Evolutionary conservation across 1,284 basidiomycete genomes (phyloP).

Genomic region (Cutaneotrichosporon cutaneum): DNA sequence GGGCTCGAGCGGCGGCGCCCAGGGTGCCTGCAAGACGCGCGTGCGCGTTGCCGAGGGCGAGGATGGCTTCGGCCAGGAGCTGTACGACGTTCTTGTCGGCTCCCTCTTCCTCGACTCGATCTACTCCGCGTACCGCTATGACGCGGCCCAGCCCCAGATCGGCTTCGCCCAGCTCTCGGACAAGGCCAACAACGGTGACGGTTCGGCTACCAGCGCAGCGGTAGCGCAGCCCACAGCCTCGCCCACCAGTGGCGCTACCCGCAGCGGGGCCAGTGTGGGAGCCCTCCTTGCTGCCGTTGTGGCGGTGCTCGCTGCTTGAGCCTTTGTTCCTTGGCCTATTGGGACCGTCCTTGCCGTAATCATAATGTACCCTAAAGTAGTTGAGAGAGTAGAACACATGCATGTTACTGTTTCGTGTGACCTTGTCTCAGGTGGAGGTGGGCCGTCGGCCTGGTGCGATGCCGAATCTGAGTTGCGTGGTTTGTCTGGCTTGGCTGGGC

Average conservation of each 20-base stretch:
- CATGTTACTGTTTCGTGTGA: too few relatives aligned
- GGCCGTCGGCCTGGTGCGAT: too few relatives aligned
- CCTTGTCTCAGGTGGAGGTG: too few relatives aligned
- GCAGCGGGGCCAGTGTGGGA: neutral
- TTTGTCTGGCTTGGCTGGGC: too few relatives aligned
- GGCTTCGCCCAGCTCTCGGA: constrained; percentile 7
- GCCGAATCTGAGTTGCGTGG: too few relatives aligned
- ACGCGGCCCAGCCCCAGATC: neutral
- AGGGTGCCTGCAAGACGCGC: neutral
- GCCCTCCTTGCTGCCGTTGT: neutral
- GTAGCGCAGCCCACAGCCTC: neutral
- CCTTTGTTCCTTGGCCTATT: too few relatives aligned
- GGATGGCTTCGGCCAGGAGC: neutral
- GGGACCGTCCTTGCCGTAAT: too few relatives aligned
- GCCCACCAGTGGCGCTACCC: neutral
- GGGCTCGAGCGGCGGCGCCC: neutral
- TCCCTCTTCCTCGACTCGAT: neutral
- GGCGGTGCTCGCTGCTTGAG: neutral
- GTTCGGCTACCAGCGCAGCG: neutral
- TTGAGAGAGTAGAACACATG: too few relatives aligned
- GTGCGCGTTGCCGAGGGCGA: neutral
- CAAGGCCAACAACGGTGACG: neutral
- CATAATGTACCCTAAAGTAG: too few relatives aligned
- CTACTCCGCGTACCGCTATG: neutral
- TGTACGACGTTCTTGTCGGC: neutral